Conservation (phyloP, 2,329 filamentous ascomycete species). For the Colletotrichum eleusines region DNA sequence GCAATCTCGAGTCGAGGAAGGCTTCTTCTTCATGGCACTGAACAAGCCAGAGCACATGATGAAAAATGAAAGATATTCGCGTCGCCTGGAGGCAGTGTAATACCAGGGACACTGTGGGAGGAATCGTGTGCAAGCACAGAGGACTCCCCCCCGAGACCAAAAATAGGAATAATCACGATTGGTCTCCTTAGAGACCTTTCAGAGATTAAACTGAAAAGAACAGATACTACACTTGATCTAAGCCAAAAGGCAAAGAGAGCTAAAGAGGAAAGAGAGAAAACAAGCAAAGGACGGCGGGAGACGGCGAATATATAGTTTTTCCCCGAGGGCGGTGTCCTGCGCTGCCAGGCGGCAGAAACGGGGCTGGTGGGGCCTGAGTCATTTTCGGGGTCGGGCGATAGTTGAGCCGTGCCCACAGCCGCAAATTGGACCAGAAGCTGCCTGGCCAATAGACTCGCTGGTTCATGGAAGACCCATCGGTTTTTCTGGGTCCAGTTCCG, state of each 20-base stretch:
- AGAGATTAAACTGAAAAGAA: conserved; percentile 99
- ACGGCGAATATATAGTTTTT: conserved; percentile 48
- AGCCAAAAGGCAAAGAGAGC: conserved; percentile 74
- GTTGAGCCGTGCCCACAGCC: background rate
- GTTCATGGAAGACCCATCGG: background rate
- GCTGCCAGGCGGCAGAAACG: conserved; percentile 10
- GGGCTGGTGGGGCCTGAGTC: background rate
- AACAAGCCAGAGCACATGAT: conserved; percentile 66
- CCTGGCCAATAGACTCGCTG: conserved; percentile 1
- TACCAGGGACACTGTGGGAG: conserved; percentile 79
- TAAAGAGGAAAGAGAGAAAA: conserved; percentile 65
- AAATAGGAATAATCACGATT: conserved; percentile 88
- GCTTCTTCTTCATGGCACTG: conserved; percentile 68
- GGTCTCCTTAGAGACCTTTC: conserved; percentile 80
- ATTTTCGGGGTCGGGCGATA: background rate
- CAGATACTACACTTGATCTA: conserved; percentile 97
- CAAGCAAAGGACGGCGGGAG: conserved; percentile 46
- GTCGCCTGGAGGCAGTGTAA: conserved; percentile 81
- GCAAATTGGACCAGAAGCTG: background rate
- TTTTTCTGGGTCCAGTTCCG: background rate
- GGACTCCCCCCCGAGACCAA: conserved; percentile 67
- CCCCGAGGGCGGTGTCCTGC: background rate
- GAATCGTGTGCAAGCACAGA: conserved; percentile 80
- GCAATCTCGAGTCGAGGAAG: no score
- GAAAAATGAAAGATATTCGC: conserved; percentile 74